A percentile compares a stretch with the other conserved stretches of the same genome.
phyloP scores from a whole-genome alignment of 2,329 filamentous ascomycete genomes.

The Scopulariopsis brevicaulis region DNA sequence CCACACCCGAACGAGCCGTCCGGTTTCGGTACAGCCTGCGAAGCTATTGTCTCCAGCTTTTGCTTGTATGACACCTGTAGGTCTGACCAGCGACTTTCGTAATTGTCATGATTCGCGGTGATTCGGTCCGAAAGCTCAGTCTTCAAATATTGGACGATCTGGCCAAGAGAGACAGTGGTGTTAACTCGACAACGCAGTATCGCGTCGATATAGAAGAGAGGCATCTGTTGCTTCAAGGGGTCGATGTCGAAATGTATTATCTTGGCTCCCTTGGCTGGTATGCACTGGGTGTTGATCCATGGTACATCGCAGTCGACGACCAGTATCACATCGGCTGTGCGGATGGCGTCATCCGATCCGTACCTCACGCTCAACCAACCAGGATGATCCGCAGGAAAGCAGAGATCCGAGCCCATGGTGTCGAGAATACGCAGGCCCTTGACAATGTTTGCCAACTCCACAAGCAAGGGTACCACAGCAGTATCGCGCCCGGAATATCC shows the following conservation, averaged over 20 bases:
- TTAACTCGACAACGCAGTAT: slow-evolving; percentile 57
- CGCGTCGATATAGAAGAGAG: slow-evolving; percentile 61
- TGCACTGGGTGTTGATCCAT: slow-evolving; percentile 74
- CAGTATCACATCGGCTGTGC: slow-evolving; percentile 70
- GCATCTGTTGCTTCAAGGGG: slow-evolving; percentile 60
- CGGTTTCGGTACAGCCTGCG: slow-evolving; percentile 20
- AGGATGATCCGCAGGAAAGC: slow-evolving; percentile 61
- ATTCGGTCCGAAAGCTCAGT: no score
- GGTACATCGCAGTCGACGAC: slow-evolving; percentile 86
- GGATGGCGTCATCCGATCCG: slow-evolving; percentile 62
- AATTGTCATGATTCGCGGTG: no score
- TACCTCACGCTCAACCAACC: slow-evolving; percentile 61
- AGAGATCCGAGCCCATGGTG: slow-evolving; percentile 56
- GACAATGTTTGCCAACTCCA: slow-evolving; percentile 55
- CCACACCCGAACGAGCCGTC: slow-evolving; percentile 38
- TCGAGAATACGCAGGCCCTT: slow-evolving; percentile 63
- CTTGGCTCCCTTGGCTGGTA: slow-evolving; percentile 36
- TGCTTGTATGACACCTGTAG: no score
- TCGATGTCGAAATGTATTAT: slow-evolving; percentile 57
- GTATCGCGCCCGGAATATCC: slow-evolving; percentile 64
- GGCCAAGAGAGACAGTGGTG: slow-evolving; percentile 50
- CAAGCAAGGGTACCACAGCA: slow-evolving; percentile 45
- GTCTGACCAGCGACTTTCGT: no score
- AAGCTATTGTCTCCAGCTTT: no score
- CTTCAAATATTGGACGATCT: slow-evolving; percentile 52